phyloP scores from a whole-genome alignment of 2,329 filamentous ascomycete species.

The Cryphonectria radicalis region DNA sequence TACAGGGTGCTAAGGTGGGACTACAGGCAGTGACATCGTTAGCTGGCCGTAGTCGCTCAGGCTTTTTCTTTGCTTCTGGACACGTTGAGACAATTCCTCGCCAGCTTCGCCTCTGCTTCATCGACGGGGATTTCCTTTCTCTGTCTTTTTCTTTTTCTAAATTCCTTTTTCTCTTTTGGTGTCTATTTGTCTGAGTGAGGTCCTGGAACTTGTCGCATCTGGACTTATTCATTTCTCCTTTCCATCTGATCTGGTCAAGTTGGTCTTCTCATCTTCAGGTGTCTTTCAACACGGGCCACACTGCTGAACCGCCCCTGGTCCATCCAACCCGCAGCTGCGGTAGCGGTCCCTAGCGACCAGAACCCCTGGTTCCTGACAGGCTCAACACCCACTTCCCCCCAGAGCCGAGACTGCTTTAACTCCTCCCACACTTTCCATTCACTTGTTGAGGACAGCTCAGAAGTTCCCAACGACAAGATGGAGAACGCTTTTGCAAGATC shows the following conservation, averaged over 20 bases:
- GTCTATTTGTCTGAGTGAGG: not conserved
- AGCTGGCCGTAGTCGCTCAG: constrained; percentile 8
- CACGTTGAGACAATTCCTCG: constrained; percentile 25
- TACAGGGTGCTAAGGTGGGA: not conserved
- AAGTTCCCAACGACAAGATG: constrained; percentile 47
- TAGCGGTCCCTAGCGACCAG: constrained; percentile 17
- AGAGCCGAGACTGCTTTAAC: not conserved
- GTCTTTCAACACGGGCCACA: constrained; percentile 4
- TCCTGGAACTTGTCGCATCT: not conserved
- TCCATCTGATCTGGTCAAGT: not conserved
- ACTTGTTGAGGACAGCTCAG: constrained; percentile 29
- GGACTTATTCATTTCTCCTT: not conserved
- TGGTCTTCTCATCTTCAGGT: not conserved
- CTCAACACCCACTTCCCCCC: constrained; percentile 2
- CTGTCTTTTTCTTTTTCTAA: not conserved
- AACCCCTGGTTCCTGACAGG: constrained; percentile 15
- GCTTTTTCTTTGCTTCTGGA: constrained; percentile 17
- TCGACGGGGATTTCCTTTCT: not conserved
- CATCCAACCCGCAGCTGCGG: constrained; percentile 19
- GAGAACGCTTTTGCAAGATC: constrained; percentile 65
- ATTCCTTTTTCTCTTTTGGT: not conserved
- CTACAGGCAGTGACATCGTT: constrained; percentile 12
- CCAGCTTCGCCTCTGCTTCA: constrained; percentile 8
- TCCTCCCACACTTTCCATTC: constrained; percentile 22
- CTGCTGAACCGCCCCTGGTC: not conserved